phyloP scores from a whole-genome alignment of 2,329 filamentous ascomycete genomes.

The Stachybotrys chlorohalonatus region DNA sequence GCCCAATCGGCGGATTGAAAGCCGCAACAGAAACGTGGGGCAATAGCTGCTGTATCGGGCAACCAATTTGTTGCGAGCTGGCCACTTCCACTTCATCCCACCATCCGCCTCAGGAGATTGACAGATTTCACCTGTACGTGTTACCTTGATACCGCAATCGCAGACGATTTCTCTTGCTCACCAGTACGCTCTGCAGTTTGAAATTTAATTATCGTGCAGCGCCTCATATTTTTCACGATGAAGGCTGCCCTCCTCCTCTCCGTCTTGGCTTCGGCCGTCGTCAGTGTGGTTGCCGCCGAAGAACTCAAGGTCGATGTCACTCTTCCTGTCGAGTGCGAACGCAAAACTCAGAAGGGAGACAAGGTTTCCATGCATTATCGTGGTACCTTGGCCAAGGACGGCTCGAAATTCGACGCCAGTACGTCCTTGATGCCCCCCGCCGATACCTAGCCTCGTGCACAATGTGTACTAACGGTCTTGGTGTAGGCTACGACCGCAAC shows the following conservation, averaged over 20 bases:
- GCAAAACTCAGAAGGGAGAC: constrained; percentile 70
- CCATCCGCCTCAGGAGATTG: background rate
- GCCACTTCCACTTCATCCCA: background rate
- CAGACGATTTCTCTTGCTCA: no score
- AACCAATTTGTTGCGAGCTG: background rate
- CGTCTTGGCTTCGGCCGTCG: constrained; percentile 40
- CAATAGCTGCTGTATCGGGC: background rate
- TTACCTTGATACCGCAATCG: no score
- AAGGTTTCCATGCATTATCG: constrained; percentile 80
- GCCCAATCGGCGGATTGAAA: background rate
- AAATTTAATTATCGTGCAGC: no score
- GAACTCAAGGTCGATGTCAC: constrained; percentile 73
- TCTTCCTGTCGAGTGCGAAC: constrained; percentile 64
- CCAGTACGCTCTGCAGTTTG: no score
- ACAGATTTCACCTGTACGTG: no score
- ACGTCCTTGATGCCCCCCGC: constrained; percentile 14
- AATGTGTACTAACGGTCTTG: background rate
- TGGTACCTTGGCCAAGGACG: constrained; percentile 66
- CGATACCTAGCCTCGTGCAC: background rate
- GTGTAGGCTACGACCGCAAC: constrained; percentile 60
- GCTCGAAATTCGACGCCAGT: constrained; percentile 76
- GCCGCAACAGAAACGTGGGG: no score
- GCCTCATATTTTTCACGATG: constrained; percentile 28
- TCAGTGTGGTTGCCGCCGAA: constrained; percentile 41
- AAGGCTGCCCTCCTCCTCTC: constrained; percentile 38